Conservation (phyloP, 345 rosid species). For the Citrus medica region DNA sequence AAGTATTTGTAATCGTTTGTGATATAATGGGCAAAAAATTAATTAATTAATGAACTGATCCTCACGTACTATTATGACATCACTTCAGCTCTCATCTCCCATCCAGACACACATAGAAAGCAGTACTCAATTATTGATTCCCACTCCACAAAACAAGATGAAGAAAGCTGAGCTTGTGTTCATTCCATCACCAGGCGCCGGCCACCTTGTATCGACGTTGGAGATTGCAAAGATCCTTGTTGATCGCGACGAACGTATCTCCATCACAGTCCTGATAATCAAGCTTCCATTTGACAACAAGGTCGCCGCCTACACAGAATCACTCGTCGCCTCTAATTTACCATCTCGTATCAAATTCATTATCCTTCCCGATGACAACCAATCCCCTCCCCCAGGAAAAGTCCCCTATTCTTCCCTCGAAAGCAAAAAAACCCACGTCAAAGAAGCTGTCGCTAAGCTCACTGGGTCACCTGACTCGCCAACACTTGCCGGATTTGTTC, state of each 20-base stretch:
- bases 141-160: not conserved
- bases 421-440: conserved; percentile 29
- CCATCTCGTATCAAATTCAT: conserved; percentile 33
- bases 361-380: conserved; percentile 21
- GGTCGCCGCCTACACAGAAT: not conserved
- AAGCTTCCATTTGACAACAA: conserved; percentile 5
- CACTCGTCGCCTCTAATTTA: conserved; percentile 18
- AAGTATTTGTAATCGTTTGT: no score
- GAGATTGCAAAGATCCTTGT: conserved; percentile 45
- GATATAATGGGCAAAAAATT: no score
- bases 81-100: not conserved
- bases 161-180: conserved; percentile 35
- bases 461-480: conserved; percentile 17
- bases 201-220: conserved; percentile 42
- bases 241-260: conserved; percentile 36
- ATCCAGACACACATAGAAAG: no score
- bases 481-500: conserved; percentile 41
- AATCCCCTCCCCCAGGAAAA: not conserved
- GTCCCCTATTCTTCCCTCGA: conserved; percentile 7
- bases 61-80: no score
- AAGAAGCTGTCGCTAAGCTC: conserved; percentile 21
- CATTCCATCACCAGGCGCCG: conserved; percentile 48
- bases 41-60: no score
- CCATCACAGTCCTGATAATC: conserved; percentile 45
- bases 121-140: no score